Evolutionary conservation across 2,329 filamentous ascomycete genomes (phyloP), one percentile per base, ranked within the genome.

Genomic region (Talaromyces sp.): DNA sequence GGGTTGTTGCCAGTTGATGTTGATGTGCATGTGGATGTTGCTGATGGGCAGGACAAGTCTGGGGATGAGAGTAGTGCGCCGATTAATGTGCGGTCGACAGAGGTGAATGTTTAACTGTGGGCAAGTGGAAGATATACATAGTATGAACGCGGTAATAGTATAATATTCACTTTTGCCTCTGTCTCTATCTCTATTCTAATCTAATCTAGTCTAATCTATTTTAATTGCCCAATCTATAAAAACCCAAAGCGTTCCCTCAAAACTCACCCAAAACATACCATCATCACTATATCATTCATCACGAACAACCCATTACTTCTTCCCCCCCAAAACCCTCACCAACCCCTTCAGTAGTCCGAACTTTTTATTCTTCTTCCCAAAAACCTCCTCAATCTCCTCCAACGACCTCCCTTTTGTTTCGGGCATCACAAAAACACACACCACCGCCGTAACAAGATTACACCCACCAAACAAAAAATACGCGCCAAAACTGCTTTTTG

Each of bases 381-480:
- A 83, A 0, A 78, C 77, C 13, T 77, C 72, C 57, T 83, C 78
- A 55, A 83, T 84, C 51, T 77, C 74, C 57, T 82, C 80, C n/a
- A 84, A 72, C 0, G 76, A 77, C 11, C 73, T 69, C 0, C 81
- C 81, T 27, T 78, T 73, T 0, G 81, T 84, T 66, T 84, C 82
- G 0, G 78, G 80, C 81, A 84, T 84, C 54, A 73, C 81, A 0
- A 75, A 56, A 1, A 73, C 69, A 27, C 76, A 74, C 0, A 81
- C 73, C 10, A 70, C 52, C 1, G 75, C 73, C 0, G 78, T 80
- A 28, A 73, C 64, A 7, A 80, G 56, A 0, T 75, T 69, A 32
- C 77, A 73, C 2, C 73, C 71, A 8, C 77, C 79, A 52, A 81
- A 82, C 9, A 81, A 69, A 56, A 81, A 81, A 60, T 82, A 82